phyloP scores from a whole-genome alignment of 345 rosid species.

The Erysimum cheiranthoides region DNA sequence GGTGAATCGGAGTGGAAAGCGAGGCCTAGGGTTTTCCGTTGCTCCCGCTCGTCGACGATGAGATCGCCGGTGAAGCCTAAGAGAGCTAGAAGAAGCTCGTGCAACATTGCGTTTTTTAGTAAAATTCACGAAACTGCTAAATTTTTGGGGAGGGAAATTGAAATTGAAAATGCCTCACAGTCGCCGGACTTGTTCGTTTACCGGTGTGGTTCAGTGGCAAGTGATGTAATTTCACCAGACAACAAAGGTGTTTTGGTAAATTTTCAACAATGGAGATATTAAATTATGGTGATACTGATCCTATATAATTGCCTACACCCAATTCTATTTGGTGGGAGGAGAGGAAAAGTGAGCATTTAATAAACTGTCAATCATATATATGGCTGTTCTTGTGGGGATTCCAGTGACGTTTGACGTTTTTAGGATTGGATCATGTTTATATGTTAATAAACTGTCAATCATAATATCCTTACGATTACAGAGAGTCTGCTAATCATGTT shows the following conservation, averaged over 20 bases:
- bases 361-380: no score
- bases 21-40: conserved; percentile 62
- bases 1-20: conserved; percentile 61
- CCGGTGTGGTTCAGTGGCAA: conserved; percentile 36
- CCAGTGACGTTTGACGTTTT: no score
- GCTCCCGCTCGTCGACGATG: conserved; percentile 87
- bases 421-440: no score
- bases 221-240: background rate
- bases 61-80: conserved; percentile 95
- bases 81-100: conserved; percentile 86
- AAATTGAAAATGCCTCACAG: conserved; percentile 24
- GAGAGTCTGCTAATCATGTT: conserved; percentile 12
- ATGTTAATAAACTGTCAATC: background rate
- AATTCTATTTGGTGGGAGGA: conserved; percentile 68
- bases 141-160: conserved; percentile 31
- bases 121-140: conserved; percentile 6
- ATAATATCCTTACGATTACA: conserved; percentile 2
- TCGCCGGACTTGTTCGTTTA: conserved; percentile 31
- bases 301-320: no score
- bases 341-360: conserved; percentile 73
- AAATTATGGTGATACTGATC: no score
- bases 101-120: conserved; percentile 57
- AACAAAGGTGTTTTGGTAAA: conserved; percentile 16
- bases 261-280: background rate
- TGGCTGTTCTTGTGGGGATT: no score